phyloP scores from a whole-genome alignment of 140 eudicot genomes.

The Ambrosia hybrid region DNA sequence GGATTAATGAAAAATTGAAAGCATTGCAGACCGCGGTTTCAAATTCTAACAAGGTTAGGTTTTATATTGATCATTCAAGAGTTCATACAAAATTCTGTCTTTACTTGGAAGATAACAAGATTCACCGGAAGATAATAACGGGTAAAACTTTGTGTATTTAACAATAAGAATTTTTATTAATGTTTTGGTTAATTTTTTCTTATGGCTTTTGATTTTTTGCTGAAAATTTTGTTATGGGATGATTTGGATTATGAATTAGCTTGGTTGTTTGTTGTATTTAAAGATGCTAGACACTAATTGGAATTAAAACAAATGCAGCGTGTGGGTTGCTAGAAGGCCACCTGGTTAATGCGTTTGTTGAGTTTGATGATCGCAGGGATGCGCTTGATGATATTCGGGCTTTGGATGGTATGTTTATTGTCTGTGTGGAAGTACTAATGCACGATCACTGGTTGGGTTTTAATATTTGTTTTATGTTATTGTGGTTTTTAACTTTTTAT shows the following conservation, averaged over 20 bases:
- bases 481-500: not conserved
- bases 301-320: constrained; percentile 47
- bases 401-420: constrained; percentile 59
- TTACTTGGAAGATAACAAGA: not conserved
- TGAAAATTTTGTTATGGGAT: not conserved
- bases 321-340: constrained; percentile 99
- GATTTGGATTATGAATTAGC: not conserved
- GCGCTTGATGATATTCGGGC: constrained; percentile 90
- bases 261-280: not conserved
- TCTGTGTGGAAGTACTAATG: not conserved
- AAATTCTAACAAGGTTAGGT: constrained; percentile 84
- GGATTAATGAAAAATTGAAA: constrained; percentile 87
- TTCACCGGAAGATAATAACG: not conserved
- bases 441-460: not conserved
- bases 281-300: not conserved
- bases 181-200: not conserved
- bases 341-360: constrained; percentile 99
- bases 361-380: constrained; percentile 90
- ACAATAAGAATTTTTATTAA: not conserved
- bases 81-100: not conserved
- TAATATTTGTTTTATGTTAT: not conserved
- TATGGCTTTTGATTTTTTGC: not conserved
- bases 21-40: constrained; percentile 93
- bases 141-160: not conserved
- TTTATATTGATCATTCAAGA: not conserved